Base-by-base conservation (phyloP, 2,329 filamentous ascomycete species). In the Neoarthrinium moseri region DNA sequence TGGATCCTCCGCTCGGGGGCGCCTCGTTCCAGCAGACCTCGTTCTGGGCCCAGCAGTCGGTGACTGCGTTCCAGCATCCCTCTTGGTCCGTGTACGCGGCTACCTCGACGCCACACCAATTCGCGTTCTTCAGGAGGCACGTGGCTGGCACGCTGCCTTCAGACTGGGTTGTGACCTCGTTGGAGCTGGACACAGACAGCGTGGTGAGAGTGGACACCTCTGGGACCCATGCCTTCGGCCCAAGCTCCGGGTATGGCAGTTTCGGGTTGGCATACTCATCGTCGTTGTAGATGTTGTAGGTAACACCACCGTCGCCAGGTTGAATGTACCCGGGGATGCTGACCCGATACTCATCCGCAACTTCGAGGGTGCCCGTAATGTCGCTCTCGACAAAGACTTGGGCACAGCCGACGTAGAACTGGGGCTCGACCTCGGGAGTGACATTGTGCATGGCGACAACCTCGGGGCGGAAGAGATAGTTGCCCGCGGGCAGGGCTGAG, bases 401-500 rank as follows among this genome's bases (percentile, higher is more conserved):
- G 2, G 84, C 84, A 61, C 87, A 91, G 43, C 84, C 82, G 43
- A 78, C 70, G 62, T 87, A 91, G 67, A 87, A 87, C 63, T 90
- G 86, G n/a, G 87, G 81, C 46, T 84, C 75, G 7, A 67, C 69
- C 23, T 72, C 66, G 49, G 74, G 65, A 6, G 81, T 83, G 7
- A 15, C 15, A 39, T 80, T 68, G 56, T 90, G 86, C 30, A 91
- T 74, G 2, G 86, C 81, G 21, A 90, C 69, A 7, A 89, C 65
- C 67, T 90, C 87, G 1, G 83, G 78, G 10, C 87, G 79, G 29
- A 85, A 76, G 15, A 90, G 77, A 62, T 89, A 91, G 63, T 83
- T 78, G 2, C 87, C 86, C 0, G 74, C 70, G 4, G 80, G 74
- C 11, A 91, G 72, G 29, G 77, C 78, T 2, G 67, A 57, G 7